Evolutionary conservation across 345 rosid genomes (phyloP).

Genomic region (Odontarrhena argentea): DNA sequence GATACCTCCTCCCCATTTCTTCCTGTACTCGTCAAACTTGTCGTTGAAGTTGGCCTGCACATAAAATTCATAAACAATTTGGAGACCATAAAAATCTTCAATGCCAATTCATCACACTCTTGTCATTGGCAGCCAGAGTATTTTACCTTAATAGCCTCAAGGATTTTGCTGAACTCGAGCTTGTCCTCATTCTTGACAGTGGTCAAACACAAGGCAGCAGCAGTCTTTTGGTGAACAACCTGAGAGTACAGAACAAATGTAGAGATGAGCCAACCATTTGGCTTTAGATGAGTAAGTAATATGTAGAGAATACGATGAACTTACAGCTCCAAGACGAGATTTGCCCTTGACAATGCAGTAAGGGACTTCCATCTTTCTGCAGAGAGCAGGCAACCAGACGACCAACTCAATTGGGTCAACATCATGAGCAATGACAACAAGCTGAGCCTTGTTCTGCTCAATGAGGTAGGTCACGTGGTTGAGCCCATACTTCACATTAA

Average conservation of each 20-base stretch:
- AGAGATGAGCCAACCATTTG: neutral
- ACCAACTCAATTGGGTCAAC: slow-evolving; percentile 89
- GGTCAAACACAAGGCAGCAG: slow-evolving; percentile 64
- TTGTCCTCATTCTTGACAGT: slow-evolving; percentile 84
- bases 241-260: slow-evolving; percentile 12
- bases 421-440: slow-evolving; percentile 83
- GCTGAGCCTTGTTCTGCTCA: slow-evolving; percentile 78
- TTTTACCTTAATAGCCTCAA: slow-evolving; percentile 76
- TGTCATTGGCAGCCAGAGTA: neutral
- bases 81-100: neutral
- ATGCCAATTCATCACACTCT: neutral
- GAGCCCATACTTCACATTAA: slow-evolving; percentile 70
- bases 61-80: slow-evolving; percentile 4
- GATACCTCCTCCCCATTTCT: slow-evolving; percentile 88
- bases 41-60: slow-evolving; percentile 70
- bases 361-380: slow-evolving; percentile 88
- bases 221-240: slow-evolving; percentile 74
- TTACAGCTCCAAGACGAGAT: slow-evolving; percentile 71
- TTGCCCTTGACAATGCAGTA: slow-evolving; percentile 85
- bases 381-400: slow-evolving; percentile 84
- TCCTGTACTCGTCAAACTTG: slow-evolving; percentile 74
- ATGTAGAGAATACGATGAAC: neutral
- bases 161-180: slow-evolving; percentile 71
- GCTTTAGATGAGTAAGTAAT: neutral
- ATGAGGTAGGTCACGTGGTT: slow-evolving; percentile 77